Evolutionary conservation across 169 alveolate species (phyloP).

Genomic region (Cystoisospora suis): DNA sequence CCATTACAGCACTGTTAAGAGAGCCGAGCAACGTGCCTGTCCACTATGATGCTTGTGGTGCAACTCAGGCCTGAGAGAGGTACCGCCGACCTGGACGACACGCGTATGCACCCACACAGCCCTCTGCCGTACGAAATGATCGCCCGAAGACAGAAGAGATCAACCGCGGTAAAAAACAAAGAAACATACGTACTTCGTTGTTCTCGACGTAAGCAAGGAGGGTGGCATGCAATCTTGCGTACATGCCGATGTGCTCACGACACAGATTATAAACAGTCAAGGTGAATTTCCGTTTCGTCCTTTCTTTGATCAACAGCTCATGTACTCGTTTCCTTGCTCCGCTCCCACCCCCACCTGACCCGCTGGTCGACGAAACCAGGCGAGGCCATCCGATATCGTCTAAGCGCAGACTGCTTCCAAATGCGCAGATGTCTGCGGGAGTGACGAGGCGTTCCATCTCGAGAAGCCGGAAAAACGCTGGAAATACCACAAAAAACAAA

Average conservation of each 20-base stretch:
- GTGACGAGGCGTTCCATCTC: constrained; percentile 36
- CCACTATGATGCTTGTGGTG: too few species aligned
- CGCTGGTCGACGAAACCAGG: background rate
- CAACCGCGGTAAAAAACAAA: too few species aligned
- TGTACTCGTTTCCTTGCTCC: constrained; percentile 27
- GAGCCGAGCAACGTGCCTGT: too few species aligned
- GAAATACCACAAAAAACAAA: too few species aligned
- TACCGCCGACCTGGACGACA: too few species aligned
- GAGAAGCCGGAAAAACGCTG: constrained; percentile 48
- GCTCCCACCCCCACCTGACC: constrained; percentile 29
- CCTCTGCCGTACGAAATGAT: too few species aligned
- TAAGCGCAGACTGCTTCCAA: constrained; percentile 26
- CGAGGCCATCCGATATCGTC: constrained; percentile 45
- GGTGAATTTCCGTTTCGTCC: constrained; percentile 57
- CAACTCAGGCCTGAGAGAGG: too few species aligned
- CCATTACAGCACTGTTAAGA: too few species aligned
- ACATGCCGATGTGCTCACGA: constrained; percentile 52
- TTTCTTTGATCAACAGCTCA: constrained; percentile 54
- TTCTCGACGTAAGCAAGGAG: constrained; percentile 36
- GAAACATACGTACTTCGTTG: too few species aligned
- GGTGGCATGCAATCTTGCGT: constrained; percentile 49
- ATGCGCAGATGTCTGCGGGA: constrained; percentile 40
- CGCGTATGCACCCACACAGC: too few species aligned
- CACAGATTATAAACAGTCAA: constrained; percentile 39
- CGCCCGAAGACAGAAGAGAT: too few species aligned